phyloP scores from a whole-genome alignment of 192 early-diverging fungal species.

The Coemansia aciculifera region DNA sequence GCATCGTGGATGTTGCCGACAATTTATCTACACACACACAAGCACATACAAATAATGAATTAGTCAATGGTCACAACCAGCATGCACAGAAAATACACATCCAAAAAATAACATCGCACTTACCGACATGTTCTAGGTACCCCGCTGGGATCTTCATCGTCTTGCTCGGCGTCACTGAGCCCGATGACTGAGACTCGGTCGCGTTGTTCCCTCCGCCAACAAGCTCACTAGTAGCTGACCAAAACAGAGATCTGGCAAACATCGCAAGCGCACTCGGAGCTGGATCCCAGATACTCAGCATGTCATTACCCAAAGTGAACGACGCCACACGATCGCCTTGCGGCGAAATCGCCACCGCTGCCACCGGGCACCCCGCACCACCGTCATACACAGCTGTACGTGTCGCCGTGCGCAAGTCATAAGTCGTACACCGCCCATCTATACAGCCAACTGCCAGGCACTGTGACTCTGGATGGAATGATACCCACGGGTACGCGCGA shows the following conservation, averaged over 20 bases:
- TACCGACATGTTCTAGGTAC: conserved; percentile 19
- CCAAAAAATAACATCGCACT: too few species aligned
- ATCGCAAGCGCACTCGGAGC: conserved; percentile 49
- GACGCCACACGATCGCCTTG: conserved; percentile 47
- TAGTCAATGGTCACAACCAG: too few species aligned
- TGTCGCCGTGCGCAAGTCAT: conserved; percentile 48
- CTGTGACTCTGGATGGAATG: conserved; percentile 47
- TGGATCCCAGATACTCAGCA: conserved; percentile 51
- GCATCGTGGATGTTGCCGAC: conserved; percentile 18
- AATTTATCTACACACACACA: conserved; percentile 17
- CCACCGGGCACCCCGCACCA: conserved; percentile 26
- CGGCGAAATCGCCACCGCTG: conserved; percentile 49
- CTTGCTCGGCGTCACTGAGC: conserved; percentile 36
- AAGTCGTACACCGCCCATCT: conserved; percentile 43
- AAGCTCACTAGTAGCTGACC: conserved; percentile 18
- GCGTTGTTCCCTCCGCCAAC: conserved; percentile 4
- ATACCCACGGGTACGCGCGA: conserved; percentile 40
- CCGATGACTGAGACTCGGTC: conserved; percentile 13
- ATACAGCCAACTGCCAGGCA: conserved; percentile 39
- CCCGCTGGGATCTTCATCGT: conserved; percentile 45
- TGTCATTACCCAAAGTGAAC: conserved; percentile 41
- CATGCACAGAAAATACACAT: too few species aligned
- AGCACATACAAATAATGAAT: too few species aligned
- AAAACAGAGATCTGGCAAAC: conserved; percentile 49
- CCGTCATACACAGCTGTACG: conserved; percentile 38